phyloP scores from a whole-genome alignment of 179 eudicot genomes.

The Vitellaria paradoxa region DNA sequence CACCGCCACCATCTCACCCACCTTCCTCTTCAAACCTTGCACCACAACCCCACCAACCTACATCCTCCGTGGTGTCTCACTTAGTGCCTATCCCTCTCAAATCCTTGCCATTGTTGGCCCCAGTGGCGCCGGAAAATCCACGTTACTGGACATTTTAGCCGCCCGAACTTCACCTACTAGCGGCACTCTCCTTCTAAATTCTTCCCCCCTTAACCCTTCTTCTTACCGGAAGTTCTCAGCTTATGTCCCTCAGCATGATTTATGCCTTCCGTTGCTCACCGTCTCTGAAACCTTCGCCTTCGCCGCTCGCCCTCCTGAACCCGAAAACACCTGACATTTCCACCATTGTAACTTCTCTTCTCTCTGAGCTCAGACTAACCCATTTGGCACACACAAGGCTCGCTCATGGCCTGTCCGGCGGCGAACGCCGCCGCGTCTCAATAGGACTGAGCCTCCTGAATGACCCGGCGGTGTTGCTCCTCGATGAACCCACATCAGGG shows the following conservation, averaged over 20 bases:
- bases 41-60: slow-evolving; percentile 41
- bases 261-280: slow-evolving; percentile 62
- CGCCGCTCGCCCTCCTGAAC: slow-evolving; percentile 58
- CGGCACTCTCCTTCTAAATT: slow-evolving; percentile 68
- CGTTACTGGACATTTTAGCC: slow-evolving; percentile 82
- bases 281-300: slow-evolving; percentile 78
- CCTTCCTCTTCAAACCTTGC: slow-evolving; percentile 52
- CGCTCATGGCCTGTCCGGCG: slow-evolving; percentile 61
- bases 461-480: slow-evolving; percentile 72
- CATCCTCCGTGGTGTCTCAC: slow-evolving; percentile 67
- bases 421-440: slow-evolving; percentile 79
- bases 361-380: slow-evolving; percentile 53
- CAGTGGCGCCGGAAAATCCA: slow-evolving; percentile 92
- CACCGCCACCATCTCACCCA: slow-evolving; percentile 14
- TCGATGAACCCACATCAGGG: slow-evolving; percentile 96
- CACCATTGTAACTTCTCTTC: slow-evolving; percentile 34
- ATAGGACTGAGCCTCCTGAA: slow-evolving; percentile 80
- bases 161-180: slow-evolving; percentile 52
- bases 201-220: slow-evolving; percentile 51
- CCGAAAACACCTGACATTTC: slow-evolving; percentile 32
- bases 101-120: slow-evolving; percentile 94
- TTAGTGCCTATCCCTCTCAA: slow-evolving; percentile 72
- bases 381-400: slow-evolving; percentile 58
- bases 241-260: slow-evolving; percentile 89
- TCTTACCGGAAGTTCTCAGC: slow-evolving; percentile 64